Conservation (phyloP, 768 basidiomycete species). For the Russula brevipes region DNA sequence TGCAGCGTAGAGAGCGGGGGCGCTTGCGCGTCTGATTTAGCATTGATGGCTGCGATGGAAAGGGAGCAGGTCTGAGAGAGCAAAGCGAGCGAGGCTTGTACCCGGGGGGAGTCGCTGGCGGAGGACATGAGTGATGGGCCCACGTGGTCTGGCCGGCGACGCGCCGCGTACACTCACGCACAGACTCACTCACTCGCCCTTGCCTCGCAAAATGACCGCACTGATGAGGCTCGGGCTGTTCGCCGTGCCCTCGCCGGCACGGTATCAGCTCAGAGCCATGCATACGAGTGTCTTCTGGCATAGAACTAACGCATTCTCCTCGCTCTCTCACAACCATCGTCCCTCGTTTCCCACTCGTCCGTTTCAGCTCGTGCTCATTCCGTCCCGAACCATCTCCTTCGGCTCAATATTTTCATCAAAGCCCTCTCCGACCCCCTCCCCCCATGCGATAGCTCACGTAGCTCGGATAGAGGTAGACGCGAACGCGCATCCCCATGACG, state of each 20-base stretch:
- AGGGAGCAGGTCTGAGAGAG: slow-evolving; percentile 29
- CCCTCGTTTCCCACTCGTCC: slow-evolving; percentile 8
- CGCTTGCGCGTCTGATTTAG: slow-evolving; percentile 22
- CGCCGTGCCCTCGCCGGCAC: background rate
- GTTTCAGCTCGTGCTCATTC: background rate
- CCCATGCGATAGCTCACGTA: slow-evolving; percentile 61
- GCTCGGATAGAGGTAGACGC: slow-evolving; percentile 74
- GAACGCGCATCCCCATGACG: slow-evolving; percentile 65
- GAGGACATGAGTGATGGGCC: slow-evolving; percentile 30
- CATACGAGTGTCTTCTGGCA: slow-evolving; percentile 24
- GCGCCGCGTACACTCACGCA: background rate
- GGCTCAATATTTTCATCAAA: slow-evolving; percentile 17
- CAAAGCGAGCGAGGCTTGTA: slow-evolving; percentile 5
- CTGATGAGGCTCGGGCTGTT: slow-evolving; percentile 15
- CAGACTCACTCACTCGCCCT: background rate
- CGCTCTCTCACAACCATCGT: slow-evolving; percentile 11
- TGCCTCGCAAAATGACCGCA: slow-evolving; percentile 10
- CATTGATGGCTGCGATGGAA: slow-evolving; percentile 29
- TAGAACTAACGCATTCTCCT: slow-evolving; percentile 27
- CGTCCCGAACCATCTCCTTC: slow-evolving; percentile 13
- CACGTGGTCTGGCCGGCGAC: background rate
- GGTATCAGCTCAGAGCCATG: slow-evolving; percentile 8
- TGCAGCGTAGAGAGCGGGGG: slow-evolving; percentile 39
- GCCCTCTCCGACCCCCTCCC: slow-evolving; percentile 41
- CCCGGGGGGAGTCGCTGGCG: slow-evolving; percentile 10